A percentile compares a stretch with the other conserved stretches of the same genome.
phyloP scores from a whole-genome alignment of 1,284 basidiomycete species.

The Cryptococcus sp. region DNA sequence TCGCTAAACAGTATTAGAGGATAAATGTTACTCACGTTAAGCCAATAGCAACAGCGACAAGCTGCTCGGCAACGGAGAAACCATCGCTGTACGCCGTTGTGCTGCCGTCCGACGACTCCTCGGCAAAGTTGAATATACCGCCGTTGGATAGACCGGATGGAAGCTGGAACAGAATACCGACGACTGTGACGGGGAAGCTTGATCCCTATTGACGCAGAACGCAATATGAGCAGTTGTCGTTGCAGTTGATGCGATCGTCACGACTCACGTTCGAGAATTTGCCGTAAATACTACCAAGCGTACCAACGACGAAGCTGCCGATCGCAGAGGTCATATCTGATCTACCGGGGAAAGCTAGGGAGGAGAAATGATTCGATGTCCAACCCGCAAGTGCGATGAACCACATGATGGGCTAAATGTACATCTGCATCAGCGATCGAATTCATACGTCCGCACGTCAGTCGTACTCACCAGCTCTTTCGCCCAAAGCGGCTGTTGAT shows the following conservation, averaged over 20 bases:
- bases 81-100: constrained; percentile 30
- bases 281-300: constrained; percentile 80
- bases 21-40: constrained; percentile 48
- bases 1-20: neutral
- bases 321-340: constrained; percentile 73
- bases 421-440: neutral
- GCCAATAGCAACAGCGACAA: constrained; percentile 56
- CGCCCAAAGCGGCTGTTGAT: constrained; percentile 70
- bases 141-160: constrained; percentile 82
- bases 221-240: constrained; percentile 13
- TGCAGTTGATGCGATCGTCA: constrained; percentile 64
- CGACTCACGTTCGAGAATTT: constrained; percentile 73
- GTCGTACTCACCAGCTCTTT: constrained; percentile 66
- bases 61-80: constrained; percentile 53
- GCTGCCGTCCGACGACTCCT: constrained; percentile 13
- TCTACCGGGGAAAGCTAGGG: constrained; percentile 66
- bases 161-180: constrained; percentile 82
- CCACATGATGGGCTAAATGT: constrained; percentile 60
- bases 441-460: neutral
- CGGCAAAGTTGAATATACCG: constrained; percentile 66
- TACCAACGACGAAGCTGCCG: constrained; percentile 77
- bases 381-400: constrained; percentile 73
- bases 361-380: constrained; percentile 72
- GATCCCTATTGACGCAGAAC: constrained; percentile 29
- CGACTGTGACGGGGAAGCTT: constrained; percentile 55